Evolutionary conservation across 306 rosid species (phyloP), one percentile per base, ranked within the genome.

Genomic region (Ormosia semicastrata): DNA sequence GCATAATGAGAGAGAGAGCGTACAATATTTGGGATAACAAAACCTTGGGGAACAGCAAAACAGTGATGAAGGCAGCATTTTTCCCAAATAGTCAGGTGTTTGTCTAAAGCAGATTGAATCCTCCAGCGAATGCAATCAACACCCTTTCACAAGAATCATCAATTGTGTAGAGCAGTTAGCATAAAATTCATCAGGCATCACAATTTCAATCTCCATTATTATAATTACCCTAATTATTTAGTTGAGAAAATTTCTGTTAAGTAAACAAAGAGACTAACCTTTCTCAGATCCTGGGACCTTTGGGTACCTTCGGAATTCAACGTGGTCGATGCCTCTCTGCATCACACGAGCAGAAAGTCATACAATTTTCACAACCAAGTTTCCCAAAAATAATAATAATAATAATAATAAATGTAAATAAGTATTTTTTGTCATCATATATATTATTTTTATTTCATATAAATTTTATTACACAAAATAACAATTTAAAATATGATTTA

Each of bases 81-180:
- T 91, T 93, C 98, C 99, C 99, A 95, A 88, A 85, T 81, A 37
- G 78, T 77, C 15, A 95, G 86, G 80, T 88, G 82, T 78, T 86
- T 86, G 83, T 89, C 91, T 84, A 92, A 72, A 75, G 77, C 89
- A 14, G 90, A 92, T 60, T 90, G 91, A 80, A 92, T 83, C 71
- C 43, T 65, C 4, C 76, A 43, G 24, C 85, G 92, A 71, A 91
- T 67, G 7, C 75, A 44, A 80, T 83, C 83, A 37, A 92, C 71
- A 15, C 94, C 97, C 99, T 95, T 69, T 56, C 47, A 56, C 30
- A 72, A 66, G 11, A 52, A 58, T 44, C 49, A 63, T 43, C 53
- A 78, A 59, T 13, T 3, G 39, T 12, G 14, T 13, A 32, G 41
- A 69, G 11, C 24, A 68, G 14, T 3, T 7, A 13, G 8, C 58